phyloP scores from a whole-genome alignment of 106 monocot species.

The Allium fistulosum region DNA sequence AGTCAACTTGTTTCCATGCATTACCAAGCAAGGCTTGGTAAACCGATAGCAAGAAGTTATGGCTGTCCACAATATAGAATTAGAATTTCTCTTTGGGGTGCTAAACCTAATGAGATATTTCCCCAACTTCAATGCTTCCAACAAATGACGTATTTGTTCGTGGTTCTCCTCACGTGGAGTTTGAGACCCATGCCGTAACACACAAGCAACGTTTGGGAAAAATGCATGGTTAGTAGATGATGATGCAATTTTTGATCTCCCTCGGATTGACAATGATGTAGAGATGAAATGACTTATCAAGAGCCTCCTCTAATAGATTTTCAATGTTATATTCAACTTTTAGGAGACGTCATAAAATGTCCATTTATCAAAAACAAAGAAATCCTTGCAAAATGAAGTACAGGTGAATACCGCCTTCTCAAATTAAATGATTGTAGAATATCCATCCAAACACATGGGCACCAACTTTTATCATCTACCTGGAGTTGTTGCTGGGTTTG shows the following conservation, averaged over 20 bases:
- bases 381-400: neutral
- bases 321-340: constrained; percentile 16
- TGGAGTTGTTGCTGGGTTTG: constrained; percentile 10
- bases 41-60: constrained; percentile 13
- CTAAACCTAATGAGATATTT: constrained; percentile 10
- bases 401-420: constrained; percentile 13
- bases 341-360: neutral
- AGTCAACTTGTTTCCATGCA: constrained; percentile 35
- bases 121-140: constrained; percentile 18
- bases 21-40: constrained; percentile 15
- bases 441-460: constrained; percentile 3
- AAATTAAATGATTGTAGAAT: constrained; percentile 15
- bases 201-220: constrained; percentile 38
- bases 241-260: constrained; percentile 73
- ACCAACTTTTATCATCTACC: constrained; percentile 20
- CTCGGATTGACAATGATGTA: constrained; percentile 19
- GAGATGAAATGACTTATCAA: constrained; percentile 18
- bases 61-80: constrained; percentile 16
- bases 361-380: neutral
- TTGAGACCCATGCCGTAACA: constrained; percentile 46
- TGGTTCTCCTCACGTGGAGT: constrained; percentile 7
- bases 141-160: constrained; percentile 15
- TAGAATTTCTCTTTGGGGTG: constrained; percentile 6
- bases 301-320: constrained; percentile 10
- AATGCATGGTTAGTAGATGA: constrained; percentile 24